Base-by-base conservation (phyloP, 805 yeast genomes). In the Peterozyma xylosa region DNA sequence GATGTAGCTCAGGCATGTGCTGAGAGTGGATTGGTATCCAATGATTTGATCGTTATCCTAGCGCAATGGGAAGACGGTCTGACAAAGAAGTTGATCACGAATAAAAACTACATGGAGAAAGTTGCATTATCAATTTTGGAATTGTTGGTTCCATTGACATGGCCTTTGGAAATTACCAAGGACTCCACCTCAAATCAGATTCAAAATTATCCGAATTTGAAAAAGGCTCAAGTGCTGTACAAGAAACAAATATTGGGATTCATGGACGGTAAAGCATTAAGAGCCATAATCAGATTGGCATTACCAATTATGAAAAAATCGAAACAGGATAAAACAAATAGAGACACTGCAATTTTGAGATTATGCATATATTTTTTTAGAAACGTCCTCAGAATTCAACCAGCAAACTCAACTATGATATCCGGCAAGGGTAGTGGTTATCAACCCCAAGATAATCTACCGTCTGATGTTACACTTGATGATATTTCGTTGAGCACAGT, bases 1-100 rank as follows among this genome's bases (percentile, higher is more conserved):
- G 88, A 83, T 48, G 96, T 91, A 5, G 95, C 96, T 0, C 71
- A 86, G 41, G 96, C 96, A 1, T 82, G 95, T 49, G 85, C 88
- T 5, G 91, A 86, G 43, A 78, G 85, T 11, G 83, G 84, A 1
- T 67, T 93, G 10, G 82, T 91, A 5, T 58, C 68, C 1, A 79
- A 78, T 52, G 98, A 91, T 61, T 61, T 93, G 43, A 58, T 83
- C 5, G 83, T 81, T 9, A 88, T 93, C 18, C 58, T 93, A 37
- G 70, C 83, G 18, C 81, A 78, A 54, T 86, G 91, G 87, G 88
- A 84, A 41, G 60, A 55, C 13, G 66, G 68, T 30, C 60, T 62
- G 2, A 48, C 50, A 36, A 49, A 57, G 42, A 51, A 52, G 16
- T 50, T 58, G 13, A 64, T 57, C 3, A 62, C 62, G 33, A 59